Evolutionary conservation across 2,329 filamentous ascomycete species (phyloP).

Genomic region (Nemania bipapillata): DNA sequence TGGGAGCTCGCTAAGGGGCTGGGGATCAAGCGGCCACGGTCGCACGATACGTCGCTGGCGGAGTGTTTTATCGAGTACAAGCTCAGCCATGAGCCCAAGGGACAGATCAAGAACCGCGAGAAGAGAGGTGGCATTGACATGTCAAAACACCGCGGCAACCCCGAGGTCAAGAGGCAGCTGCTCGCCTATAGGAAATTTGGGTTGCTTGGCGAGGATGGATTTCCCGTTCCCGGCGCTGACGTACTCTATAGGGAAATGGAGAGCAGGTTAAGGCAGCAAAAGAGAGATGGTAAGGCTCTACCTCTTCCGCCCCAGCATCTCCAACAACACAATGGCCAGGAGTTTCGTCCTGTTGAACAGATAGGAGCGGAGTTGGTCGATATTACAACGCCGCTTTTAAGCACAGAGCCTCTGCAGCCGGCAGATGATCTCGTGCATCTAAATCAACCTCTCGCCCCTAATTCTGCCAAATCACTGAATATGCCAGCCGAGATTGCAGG

Average conservation of each 20-base stretch:
- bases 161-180: constrained; percentile 32
- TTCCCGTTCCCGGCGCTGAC: constrained; percentile 33
- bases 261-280: neutral
- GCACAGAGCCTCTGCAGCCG: neutral
- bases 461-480: neutral
- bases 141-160: constrained; percentile 44
- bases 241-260: constrained; percentile 8
- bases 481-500: neutral
- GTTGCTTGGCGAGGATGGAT: constrained; percentile 37
- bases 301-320: neutral
- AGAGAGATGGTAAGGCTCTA: neutral
- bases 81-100: constrained; percentile 28
- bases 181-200: constrained; percentile 22
- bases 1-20: neutral
- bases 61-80: constrained; percentile 35
- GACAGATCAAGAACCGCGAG: constrained; percentile 35
- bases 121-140: constrained; percentile 41
- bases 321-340: neutral
- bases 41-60: constrained; percentile 35
- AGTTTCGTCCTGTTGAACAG: neutral
- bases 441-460: neutral
- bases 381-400: neutral
- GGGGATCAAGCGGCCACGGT: constrained; percentile 26
- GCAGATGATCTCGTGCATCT: neutral
- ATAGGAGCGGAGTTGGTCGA: neutral